A percentile compares a stretch with the other conserved stretches of the same genome.
phyloP scores from a whole-genome alignment of 1,284 basidiomycete genomes.

The Trichosporon sp. region DNA sequence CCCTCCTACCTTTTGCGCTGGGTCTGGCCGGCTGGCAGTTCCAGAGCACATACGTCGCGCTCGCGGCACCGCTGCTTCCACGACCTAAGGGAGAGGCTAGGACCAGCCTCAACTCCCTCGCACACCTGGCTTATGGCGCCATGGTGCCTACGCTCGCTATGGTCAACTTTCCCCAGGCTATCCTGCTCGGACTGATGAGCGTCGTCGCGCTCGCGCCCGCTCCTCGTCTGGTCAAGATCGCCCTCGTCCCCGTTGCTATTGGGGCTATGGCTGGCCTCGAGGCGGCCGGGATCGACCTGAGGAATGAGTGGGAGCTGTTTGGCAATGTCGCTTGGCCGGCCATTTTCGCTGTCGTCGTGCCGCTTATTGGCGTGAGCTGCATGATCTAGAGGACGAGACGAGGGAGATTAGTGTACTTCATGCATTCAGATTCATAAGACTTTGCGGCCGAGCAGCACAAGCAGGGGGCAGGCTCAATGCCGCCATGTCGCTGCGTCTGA shows the following conservation, averaged over 20 bases:
- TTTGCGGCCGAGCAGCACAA: too few relatives aligned
- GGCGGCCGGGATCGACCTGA: constrained; percentile 13
- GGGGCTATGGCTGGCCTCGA: constrained; percentile 1
- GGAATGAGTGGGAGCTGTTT: constrained; percentile 36
- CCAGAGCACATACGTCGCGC: constrained; percentile 20
- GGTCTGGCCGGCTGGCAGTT: constrained; percentile 21
- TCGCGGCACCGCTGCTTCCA: constrained; percentile 15
- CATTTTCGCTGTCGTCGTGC: constrained; percentile 32
- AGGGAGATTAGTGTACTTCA: neutral
- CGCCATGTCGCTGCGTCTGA: neutral
- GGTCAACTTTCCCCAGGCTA: constrained; percentile 82
- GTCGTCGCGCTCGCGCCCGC: constrained; percentile 41
- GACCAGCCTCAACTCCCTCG: constrained; percentile 22
- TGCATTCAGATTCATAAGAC: neutral
- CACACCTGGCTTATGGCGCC: constrained; percentile 62
- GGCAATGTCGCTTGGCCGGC: constrained; percentile 43
- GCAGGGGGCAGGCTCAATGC: too few relatives aligned
- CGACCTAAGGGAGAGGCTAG: constrained; percentile 56
- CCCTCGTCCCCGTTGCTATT: neutral
- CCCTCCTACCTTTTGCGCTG: constrained; percentile 18
- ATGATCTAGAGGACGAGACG: constrained; percentile 13
- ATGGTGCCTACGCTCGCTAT: constrained; percentile 76
- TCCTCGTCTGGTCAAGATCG: neutral
- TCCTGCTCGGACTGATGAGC: constrained; percentile 59
- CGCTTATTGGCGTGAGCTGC: constrained; percentile 29